Evolutionary conservation across 371 early-diverging fungal genomes (phyloP).

Genomic region (Sporodiniella umbellata): DNA sequence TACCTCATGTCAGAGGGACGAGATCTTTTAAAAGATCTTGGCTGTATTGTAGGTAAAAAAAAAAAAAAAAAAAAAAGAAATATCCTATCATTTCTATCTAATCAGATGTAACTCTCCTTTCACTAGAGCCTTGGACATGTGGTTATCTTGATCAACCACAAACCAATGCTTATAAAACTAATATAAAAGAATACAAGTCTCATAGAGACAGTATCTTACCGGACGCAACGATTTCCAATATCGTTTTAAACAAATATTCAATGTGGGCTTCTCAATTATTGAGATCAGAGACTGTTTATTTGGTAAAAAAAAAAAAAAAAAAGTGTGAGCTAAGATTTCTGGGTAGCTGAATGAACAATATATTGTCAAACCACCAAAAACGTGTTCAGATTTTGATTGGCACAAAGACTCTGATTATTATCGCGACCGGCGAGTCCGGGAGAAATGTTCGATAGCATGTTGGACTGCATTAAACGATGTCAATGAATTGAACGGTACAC

Average conservation of each 20-base stretch:
- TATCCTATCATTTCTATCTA: too few relatives aligned
- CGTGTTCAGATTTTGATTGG: slow-evolving; percentile 50
- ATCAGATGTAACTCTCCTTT: too few relatives aligned
- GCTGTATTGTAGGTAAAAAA: slow-evolving; percentile 48
- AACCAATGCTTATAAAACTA: slow-evolving; percentile 17
- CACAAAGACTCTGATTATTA: slow-evolving; percentile 50
- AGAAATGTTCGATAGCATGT: slow-evolving; percentile 41
- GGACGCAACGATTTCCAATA: slow-evolving; percentile 9
- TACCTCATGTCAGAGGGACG: slow-evolving; percentile 39
- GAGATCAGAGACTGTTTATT: slow-evolving; percentile 4
- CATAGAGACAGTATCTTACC: slow-evolving; percentile 28
- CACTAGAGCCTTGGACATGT: slow-evolving; percentile 55
- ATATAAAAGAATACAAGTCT: slow-evolving; percentile 18
- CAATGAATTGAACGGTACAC: slow-evolving; percentile 4
- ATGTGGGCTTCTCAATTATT: slow-evolving; percentile 36
- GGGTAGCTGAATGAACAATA: slow-evolving; percentile 57
- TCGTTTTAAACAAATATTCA: slow-evolving; percentile 32
- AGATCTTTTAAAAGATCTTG: slow-evolving; percentile 45
- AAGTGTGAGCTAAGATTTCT: neutral
- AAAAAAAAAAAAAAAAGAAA: neutral
- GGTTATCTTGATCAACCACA: slow-evolving; percentile 36
- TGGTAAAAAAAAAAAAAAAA: too few relatives aligned
- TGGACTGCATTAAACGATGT: slow-evolving; percentile 56
- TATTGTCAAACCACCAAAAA: slow-evolving; percentile 56
- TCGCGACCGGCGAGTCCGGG: slow-evolving; percentile 10